Evolutionary conservation across 352 stramenopile genomes (phyloP), one percentile per base, ranked within the genome.

Genomic region (Thraustotheca clavata): DNA sequence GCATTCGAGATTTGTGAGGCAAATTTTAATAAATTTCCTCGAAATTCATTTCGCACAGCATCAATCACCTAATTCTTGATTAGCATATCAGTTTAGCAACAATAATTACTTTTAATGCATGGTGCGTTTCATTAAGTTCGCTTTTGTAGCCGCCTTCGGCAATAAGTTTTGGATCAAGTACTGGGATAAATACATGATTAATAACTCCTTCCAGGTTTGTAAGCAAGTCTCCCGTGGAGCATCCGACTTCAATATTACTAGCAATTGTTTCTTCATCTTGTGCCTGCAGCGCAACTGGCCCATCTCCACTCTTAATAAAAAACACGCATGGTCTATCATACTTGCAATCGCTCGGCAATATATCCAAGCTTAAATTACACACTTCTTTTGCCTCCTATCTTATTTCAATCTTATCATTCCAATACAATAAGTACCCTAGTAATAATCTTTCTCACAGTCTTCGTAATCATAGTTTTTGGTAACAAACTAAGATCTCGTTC

Each of bases 21-120:
- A 57, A 98, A 98, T 67, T 97, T 96, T 38, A 89, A 73, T 14
- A 96, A 67, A 41, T 96, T 96, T 57, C 80, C 85, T 66, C 92
- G 87, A 59, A 97, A 94, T 40, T 96, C 87, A 36, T 89, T 92
- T 4, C 86, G 81, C 22, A 89, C 78, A 6, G 83, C 79, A 47
- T 94, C 86, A 18, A 91, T 91, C 7, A 91, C 75, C 39, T 93
- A 89, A 0, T 4, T 18, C 50, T 12, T 18, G 8, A 5, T 9
- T 22, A 59, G 18, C 18, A 47, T 20, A 18, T 12, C 7, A 60
- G 27, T 43, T 14, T n/a, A 55, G n/a, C 12, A 48, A 18, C 27
- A 8, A 20, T 8, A 14, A 14, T 3, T 36, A 63, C 55, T 41
- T 63, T 63, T 38, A 63, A 41, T n/a, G 55, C 35, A 26, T 63